Evolutionary conservation across 139 green algal genomes (phyloP).

Genomic region (Coelastrella sp.): DNA sequence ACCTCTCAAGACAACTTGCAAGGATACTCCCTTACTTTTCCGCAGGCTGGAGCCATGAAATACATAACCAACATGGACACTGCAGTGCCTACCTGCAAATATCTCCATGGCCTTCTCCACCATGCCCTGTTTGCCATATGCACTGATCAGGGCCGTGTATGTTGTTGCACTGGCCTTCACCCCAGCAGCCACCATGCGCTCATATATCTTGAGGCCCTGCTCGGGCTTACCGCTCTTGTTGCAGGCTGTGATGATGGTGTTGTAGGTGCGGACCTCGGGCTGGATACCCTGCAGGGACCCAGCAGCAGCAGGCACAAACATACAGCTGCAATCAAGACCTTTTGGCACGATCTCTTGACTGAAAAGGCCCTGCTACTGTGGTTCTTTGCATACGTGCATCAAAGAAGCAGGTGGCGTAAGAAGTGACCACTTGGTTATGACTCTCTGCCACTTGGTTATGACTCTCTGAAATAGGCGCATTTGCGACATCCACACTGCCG

Average conservation of each 20-base stretch:
- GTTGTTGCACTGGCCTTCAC: conserved; percentile 85
- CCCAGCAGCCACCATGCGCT: conserved; percentile 83
- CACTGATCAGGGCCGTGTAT: conserved; percentile 90
- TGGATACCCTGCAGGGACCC: conserved; percentile 75
- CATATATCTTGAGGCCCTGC: conserved; percentile 81
- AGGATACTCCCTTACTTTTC: too few species aligned
- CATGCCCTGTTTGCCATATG: conserved; percentile 83
- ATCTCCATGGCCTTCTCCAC: conserved; percentile 61
- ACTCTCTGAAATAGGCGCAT: too few species aligned
- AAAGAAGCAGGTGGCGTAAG: too few species aligned
- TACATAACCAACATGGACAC: neutral
- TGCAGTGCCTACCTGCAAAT: conserved; percentile 31
- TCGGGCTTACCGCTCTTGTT: conserved; percentile 70
- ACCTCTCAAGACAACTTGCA: too few species aligned
- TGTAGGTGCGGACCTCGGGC: conserved; percentile 90
- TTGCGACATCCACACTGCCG: too few species aligned
- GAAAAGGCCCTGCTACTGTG: too few species aligned
- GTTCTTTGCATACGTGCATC: too few species aligned
- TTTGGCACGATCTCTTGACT: too few species aligned
- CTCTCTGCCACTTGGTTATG: too few species aligned
- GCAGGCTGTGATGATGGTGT: conserved; percentile 88
- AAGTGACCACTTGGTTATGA: too few species aligned
- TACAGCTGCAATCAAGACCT: too few species aligned
- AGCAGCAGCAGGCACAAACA: neutral
- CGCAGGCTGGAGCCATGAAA: too few species aligned